Evolutionary conservation across 495 filamentous ascomycete species (phyloP).

Genomic region (Talaromyces proteolyticus): DNA sequence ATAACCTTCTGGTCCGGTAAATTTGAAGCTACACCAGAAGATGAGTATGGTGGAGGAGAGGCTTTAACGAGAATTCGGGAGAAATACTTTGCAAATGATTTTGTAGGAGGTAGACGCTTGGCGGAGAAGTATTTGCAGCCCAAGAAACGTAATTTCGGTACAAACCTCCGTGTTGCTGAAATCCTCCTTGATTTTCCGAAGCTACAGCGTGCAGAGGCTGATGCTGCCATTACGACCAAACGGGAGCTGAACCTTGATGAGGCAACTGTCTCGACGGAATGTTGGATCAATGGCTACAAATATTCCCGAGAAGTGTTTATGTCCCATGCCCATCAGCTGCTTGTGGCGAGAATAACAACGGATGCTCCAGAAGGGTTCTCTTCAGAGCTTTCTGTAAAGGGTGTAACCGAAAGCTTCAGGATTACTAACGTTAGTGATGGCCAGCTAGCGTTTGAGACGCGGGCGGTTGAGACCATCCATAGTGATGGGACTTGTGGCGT

Average conservation of each 20-base stretch:
- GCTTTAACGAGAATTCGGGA: slow-evolving; percentile 17
- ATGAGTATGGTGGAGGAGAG: slow-evolving; percentile 18
- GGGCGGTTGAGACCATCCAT: background rate
- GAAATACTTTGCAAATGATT: background rate
- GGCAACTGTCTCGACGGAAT: background rate
- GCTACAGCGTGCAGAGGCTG: background rate
- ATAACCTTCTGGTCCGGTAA: slow-evolving; percentile 40
- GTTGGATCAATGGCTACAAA: background rate
- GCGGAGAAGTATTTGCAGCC: slow-evolving; percentile 15
- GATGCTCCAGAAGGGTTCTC: background rate
- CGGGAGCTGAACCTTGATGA: background rate
- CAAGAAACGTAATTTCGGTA: slow-evolving; percentile 24
- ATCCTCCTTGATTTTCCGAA: slow-evolving; percentile 31
- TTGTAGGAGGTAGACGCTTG: background rate
- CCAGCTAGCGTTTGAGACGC: background rate
- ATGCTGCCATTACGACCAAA: background rate
- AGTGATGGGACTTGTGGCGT: slow-evolving; percentile 3
- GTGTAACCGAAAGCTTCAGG: background rate
- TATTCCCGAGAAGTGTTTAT: background rate
- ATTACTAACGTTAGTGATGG: background rate
- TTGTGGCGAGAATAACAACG: background rate
- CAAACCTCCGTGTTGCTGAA: slow-evolving; percentile 17
- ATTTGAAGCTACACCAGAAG: slow-evolving; percentile 19
- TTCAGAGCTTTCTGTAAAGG: background rate
- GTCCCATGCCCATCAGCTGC: background rate